Evolutionary conservation across 192 early-diverging fungal genomes (phyloP), one percentile per base, ranked within the genome.

Genomic region (Nowakowskiella sp.): DNA sequence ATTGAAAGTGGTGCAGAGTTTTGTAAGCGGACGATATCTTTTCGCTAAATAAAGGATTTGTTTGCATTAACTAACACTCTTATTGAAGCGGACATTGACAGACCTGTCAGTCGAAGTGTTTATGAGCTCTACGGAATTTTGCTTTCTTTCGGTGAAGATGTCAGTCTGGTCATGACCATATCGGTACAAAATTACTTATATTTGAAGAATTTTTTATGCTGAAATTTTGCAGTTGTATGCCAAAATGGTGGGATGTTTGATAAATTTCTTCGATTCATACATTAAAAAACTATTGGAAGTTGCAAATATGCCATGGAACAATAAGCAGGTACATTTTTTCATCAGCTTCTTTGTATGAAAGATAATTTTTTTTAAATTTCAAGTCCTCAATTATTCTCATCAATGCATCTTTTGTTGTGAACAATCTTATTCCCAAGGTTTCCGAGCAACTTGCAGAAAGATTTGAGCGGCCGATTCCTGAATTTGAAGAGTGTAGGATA

Each of bases 381-480:
- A 53, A 77, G 58, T 60, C 66, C 42, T 65, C 59, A 6, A 57
- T 58, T 19, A 71, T 70, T n/a, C 53, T 71, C 16, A 54, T 70
- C 28, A 72, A 77, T 55, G 65, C 68, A 29, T 53, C 49, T 6
- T 83, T 77, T 57, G 65, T 85, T 3, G 63, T 83, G 21, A 75
- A 84, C 31, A 68, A 73, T 26, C 56, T 85, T 42, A 50, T 85
- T 31, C 81, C 81, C 3, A 72, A 71, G 42, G 71, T 81, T 5
- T 60, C 69, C 19, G 58, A 54, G 6, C 83, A 85, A 56, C 53
- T 85, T 9, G 70, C 72, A 49, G 80, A 80, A 63, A 49, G 80
- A 23, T 90, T 90, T 70, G 84, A 90, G 44, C 64, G 87, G 44
- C 72, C 83, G 26, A 90, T 90, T 63, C 86, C 85, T 24, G 87